Conservation (phyloP, 257 asterid genomes). For the Scutellaria galericulata region DNA sequence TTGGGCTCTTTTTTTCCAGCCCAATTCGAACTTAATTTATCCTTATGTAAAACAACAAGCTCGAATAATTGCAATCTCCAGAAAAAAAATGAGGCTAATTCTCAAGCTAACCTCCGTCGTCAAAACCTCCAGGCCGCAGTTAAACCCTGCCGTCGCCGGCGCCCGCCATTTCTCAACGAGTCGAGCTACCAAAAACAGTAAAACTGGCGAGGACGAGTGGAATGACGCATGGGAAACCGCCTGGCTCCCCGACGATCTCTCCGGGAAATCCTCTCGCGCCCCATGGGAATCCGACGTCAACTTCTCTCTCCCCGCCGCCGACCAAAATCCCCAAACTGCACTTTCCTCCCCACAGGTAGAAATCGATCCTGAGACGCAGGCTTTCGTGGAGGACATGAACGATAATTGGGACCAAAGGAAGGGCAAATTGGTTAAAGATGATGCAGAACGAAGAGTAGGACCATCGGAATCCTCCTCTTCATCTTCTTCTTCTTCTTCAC, state of each 20-base stretch:
- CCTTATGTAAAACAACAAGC: not conserved
- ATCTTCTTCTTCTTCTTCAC: constrained; percentile 40
- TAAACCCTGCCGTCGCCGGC: constrained; percentile 39
- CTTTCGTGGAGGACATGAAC: constrained; percentile 93
- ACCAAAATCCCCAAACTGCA: constrained; percentile 34
- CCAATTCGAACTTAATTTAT: not conserved
- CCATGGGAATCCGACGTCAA: constrained; percentile 91
- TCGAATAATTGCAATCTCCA: not conserved
- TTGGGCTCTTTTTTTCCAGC: constrained; percentile 17
- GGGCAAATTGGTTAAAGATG: constrained; percentile 58
- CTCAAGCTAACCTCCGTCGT: constrained; percentile 42
- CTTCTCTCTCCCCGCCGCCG: constrained; percentile 51
- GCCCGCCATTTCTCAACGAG: constrained; percentile 46
- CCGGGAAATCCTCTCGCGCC: constrained; percentile 60
- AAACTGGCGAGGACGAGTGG: constrained; percentile 75
- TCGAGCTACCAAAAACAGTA: constrained; percentile 21
- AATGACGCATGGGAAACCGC: constrained; percentile 93
- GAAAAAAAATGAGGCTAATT: constrained; percentile 53
- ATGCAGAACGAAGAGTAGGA: constrained; percentile 22
- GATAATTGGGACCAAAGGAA: constrained; percentile 95
- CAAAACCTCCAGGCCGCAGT: constrained; percentile 39
- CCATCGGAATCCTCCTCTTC: constrained; percentile 27
- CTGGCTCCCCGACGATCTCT: constrained; percentile 84
- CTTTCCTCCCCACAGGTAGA: constrained; percentile 39
- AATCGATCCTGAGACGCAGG: constrained; percentile 74